Evolutionary conservation across 306 rosid genomes (phyloP).

Genomic region (Cyclanthera cordifolia): DNA sequence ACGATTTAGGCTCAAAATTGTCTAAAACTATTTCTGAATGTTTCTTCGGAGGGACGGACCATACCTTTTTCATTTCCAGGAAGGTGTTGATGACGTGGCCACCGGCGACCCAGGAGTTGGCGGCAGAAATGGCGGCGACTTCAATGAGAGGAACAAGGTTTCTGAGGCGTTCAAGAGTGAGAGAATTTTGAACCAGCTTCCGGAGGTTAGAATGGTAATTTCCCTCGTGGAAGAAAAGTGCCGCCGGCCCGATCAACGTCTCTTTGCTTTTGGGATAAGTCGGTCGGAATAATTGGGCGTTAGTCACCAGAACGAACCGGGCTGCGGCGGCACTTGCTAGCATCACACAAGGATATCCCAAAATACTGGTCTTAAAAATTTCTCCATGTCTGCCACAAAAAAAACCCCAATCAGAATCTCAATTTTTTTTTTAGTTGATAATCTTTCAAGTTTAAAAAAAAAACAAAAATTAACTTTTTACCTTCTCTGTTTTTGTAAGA

Average conservation of each 20-base stretch:
- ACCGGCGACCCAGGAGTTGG: constrained; percentile 48
- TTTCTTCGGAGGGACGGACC: too few species aligned
- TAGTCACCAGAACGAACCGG: constrained; percentile 64
- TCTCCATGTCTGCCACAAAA: constrained; percentile 54
- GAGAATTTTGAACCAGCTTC: constrained; percentile 55
- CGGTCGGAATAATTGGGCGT: constrained; percentile 70
- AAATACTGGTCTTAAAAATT: constrained; percentile 56
- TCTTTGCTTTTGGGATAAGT: constrained; percentile 89
- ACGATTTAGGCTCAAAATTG: too few species aligned
- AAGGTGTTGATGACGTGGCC: constrained; percentile 37
- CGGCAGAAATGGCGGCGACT: constrained; percentile 38
- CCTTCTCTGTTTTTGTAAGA: constrained; percentile 66
- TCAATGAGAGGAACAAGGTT: constrained; percentile 37
- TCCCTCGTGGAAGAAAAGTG: constrained; percentile 87
- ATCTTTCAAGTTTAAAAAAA: not conserved
- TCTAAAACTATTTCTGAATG: too few species aligned
- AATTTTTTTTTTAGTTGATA: not conserved
- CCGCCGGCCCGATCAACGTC: constrained; percentile 71
- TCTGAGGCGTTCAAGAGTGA: constrained; percentile 39
- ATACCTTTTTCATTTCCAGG: constrained; percentile 69
- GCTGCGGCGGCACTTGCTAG: constrained; percentile 77
- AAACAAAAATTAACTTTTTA: constrained; percentile 13
- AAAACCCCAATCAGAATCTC: not conserved
- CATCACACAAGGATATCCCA: constrained; percentile 81
- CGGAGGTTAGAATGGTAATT: constrained; percentile 47